Conservation (phyloP, 2,329 filamentous ascomycete genomes). For the Diatrype stigma region DNA sequence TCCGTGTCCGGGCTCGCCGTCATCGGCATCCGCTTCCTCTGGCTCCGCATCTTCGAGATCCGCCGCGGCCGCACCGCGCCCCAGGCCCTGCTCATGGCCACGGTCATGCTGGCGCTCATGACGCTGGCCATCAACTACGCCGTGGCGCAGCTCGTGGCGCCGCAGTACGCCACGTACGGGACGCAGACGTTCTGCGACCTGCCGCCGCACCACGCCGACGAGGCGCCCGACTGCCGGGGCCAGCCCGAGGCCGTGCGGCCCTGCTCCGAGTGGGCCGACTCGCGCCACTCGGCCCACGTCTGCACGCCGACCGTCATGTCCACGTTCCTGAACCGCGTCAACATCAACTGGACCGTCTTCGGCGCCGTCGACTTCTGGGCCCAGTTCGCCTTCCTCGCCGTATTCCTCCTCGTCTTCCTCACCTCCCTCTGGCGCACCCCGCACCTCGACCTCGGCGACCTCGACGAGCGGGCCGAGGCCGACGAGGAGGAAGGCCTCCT, state of each 20-base stretch:
- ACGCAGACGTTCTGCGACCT: conserved; percentile 91
- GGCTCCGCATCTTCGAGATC: conserved; percentile 90
- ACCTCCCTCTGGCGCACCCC: conserved; percentile 78
- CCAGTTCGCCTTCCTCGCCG: conserved; percentile 82
- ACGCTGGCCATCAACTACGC: conserved; percentile 90
- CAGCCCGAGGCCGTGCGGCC: conserved; percentile 69
- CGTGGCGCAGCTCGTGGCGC: conserved; percentile 87
- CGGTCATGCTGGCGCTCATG: conserved; percentile 84
- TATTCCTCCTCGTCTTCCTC: conserved; percentile 79
- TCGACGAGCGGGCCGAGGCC: conserved; percentile 85
- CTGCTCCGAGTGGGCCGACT: conserved; percentile 73
- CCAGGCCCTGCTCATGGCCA: conserved; percentile 86
- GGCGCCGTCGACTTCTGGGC: conserved; percentile 93
- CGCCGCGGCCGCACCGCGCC: conserved; percentile 84
- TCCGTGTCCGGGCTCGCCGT: conserved; percentile 82
- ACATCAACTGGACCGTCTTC: conserved; percentile 92
- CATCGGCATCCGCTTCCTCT: conserved; percentile 92
- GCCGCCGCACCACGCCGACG: conserved; percentile 55
- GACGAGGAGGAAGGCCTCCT: conserved; percentile 92
- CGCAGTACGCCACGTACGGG: conserved; percentile 91
- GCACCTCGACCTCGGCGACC: conserved; percentile 66
- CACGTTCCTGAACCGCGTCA: conserved; percentile 88
- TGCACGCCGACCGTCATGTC: conserved; percentile 91
- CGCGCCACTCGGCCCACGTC: conserved; percentile 68
- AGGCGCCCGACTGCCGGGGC: conserved; percentile 70